Percentiles rank a stretch among this genome's conserved stretches.
phyloP scores from a whole-genome alignment of 129 eudicot species.

The Artemisia tridentata region DNA sequence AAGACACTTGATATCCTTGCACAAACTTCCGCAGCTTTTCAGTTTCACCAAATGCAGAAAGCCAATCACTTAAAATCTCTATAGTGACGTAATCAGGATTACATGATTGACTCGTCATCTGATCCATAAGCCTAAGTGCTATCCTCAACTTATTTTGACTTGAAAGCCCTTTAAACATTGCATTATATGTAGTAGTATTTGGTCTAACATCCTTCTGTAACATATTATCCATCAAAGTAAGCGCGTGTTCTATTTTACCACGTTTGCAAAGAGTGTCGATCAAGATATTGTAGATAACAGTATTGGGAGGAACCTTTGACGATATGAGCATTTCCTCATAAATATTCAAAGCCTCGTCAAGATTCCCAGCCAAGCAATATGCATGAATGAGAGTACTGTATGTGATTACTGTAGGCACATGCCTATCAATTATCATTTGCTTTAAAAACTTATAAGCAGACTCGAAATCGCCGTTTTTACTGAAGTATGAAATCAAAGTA shows the following conservation, averaged over 20 bases:
- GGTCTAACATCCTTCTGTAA: constrained; percentile 54
- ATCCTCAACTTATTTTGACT: constrained; percentile 52
- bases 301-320: constrained; percentile 54
- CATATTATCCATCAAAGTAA: constrained; percentile 71
- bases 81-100: constrained; percentile 76
- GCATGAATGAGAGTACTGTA: constrained; percentile 78
- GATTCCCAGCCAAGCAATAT: constrained; percentile 51
- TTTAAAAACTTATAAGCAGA: constrained; percentile 55
- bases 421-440: constrained; percentile 57
- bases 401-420: constrained; percentile 69
- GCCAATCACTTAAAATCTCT: constrained; percentile 80
- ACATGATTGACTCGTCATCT: constrained; percentile 62
- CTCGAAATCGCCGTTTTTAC: constrained; percentile 49
- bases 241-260: constrained; percentile 50
- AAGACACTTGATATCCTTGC: constrained; percentile 48
- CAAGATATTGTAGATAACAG: constrained; percentile 67
- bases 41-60: constrained; percentile 57
- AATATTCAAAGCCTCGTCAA: constrained; percentile 62
- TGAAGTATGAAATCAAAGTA: constrained; percentile 64
- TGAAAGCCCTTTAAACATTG: constrained; percentile 69
- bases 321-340: constrained; percentile 48
- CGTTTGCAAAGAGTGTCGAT: constrained; percentile 62
- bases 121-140: constrained; percentile 65
- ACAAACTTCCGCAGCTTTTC: constrained; percentile 55
- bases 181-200: constrained; percentile 68